Evolutionary conservation across 2,329 filamentous ascomycete species (phyloP).

Genomic region (Ustilaginoidea virens): DNA sequence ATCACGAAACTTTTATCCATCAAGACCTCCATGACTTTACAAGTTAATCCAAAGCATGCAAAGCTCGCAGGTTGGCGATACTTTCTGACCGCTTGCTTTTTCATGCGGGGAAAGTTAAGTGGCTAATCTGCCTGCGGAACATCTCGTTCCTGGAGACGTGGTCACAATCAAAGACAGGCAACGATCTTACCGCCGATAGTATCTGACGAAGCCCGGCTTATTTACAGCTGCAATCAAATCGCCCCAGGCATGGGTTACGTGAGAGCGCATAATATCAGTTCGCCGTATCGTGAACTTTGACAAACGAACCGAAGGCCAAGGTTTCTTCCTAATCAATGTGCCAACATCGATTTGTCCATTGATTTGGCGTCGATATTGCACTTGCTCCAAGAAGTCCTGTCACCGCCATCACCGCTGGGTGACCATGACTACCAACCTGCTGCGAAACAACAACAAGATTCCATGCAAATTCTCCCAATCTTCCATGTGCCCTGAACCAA

Average conservation of each 20-base stretch:
- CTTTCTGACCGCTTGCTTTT: no score
- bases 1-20: no score
- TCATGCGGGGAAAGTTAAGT: conserved; percentile 42
- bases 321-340: no score
- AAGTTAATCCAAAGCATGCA: no score
- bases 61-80: no score
- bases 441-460: conserved; percentile 62
- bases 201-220: conserved; percentile 50
- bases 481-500: conserved; percentile 63
- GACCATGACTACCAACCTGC: conserved; percentile 62
- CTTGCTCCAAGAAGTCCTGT: conserved; percentile 65
- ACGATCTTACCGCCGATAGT: conserved; percentile 64
- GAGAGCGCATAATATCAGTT: conserved; percentile 60
- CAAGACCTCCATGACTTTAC: no score
- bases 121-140: conserved; percentile 31
- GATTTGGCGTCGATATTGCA: conserved; percentile 56
- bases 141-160: conserved; percentile 59
- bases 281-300: conserved; percentile 60
- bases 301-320: conserved; percentile 53
- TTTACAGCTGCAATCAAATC: no score
- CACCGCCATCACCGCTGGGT: conserved; percentile 54
- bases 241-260: no score
- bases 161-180: conserved; percentile 53
- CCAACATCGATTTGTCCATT: conserved; percentile 56
- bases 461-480: conserved; percentile 65